These are phyloP conservation scores for Haplographium delicatum DNA, from an alignment of 495 filamentous ascomycete genomes.

Conservation along the genomic window DNA sequence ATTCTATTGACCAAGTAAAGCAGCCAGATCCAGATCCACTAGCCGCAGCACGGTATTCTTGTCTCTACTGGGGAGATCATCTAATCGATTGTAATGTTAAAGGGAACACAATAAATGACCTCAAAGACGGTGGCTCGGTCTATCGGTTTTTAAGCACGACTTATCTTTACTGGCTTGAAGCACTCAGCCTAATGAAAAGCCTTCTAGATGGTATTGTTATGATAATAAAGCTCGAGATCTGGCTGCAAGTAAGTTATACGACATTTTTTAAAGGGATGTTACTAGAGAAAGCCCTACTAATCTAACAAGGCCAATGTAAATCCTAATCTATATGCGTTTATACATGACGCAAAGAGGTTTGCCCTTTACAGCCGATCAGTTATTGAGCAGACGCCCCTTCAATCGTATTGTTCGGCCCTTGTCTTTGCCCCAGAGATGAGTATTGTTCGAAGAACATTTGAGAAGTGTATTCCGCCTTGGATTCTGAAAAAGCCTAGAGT, in stretches of 20 bases:
- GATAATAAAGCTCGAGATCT: slow-evolving; percentile 6
- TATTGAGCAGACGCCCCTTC: too few species aligned
- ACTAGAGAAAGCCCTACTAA: too few species aligned
- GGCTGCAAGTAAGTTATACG: slow-evolving; percentile 1
- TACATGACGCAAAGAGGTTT: slow-evolving; percentile 13
- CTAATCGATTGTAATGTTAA: neutral
- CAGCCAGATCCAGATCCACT: neutral
- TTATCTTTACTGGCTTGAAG: slow-evolving; percentile 7
- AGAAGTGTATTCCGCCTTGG: neutral
- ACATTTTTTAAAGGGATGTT: neutral
- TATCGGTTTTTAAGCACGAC: slow-evolving; percentile 4
- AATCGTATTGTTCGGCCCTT: neutral
- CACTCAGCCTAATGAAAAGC: slow-evolving; percentile 2
- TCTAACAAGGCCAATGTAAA: too few species aligned
- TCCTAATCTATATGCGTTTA: slow-evolving; percentile 3
- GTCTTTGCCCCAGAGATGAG: too few species aligned
- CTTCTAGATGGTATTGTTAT: neutral
- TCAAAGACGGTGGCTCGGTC: neutral
- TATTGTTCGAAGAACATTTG: neutral
- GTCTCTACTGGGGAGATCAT: neutral
- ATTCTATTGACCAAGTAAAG: neutral
- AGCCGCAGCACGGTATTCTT: neutral
- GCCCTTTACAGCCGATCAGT: slow-evolving; percentile 3
- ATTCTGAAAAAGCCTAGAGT: neutral
- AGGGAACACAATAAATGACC: neutral